A percentile compares a stretch with the other conserved stretches of the same genome.
phyloP scores from a whole-genome alignment of 2,329 filamentous ascomycete species.

The Aurifilum marmelostoma region DNA sequence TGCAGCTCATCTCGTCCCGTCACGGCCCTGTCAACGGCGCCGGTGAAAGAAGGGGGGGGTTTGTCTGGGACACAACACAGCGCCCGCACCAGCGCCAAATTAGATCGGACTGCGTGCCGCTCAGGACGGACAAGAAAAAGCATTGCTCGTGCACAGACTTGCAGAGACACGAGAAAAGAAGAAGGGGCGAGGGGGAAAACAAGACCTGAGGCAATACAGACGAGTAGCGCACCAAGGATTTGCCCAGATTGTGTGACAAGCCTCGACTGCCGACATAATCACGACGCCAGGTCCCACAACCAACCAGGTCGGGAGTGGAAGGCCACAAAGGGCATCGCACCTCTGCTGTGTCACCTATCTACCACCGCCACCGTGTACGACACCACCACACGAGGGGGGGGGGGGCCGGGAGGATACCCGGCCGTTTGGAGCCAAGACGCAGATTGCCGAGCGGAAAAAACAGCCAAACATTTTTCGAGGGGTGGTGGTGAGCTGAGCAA shows the following conservation, averaged over 20 bases:
- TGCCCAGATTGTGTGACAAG: neutral
- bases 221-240: neutral
- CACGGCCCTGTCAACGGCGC: neutral
- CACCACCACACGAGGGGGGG: no score
- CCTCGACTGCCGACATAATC: conserved; percentile 9
- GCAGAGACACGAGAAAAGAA: neutral
- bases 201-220: neutral
- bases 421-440: conserved; percentile 2
- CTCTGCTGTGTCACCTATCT: neutral
- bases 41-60: neutral
- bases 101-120: neutral
- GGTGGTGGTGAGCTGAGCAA: neutral
- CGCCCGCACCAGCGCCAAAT: no score
- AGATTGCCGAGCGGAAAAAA: conserved; percentile 11
- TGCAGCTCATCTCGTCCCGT: neutral
- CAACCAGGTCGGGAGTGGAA: neutral
- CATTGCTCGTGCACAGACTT: neutral
- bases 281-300: conserved; percentile 3
- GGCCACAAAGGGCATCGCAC: neutral
- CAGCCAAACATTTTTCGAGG: neutral
- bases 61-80: neutral
- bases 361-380: neutral
- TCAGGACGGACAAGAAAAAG: neutral
- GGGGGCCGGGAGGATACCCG: neutral
- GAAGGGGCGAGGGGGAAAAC: neutral